phyloP scores from a whole-genome alignment of 768 basidiomycete species.

The Phallus indusiatus region DNA sequence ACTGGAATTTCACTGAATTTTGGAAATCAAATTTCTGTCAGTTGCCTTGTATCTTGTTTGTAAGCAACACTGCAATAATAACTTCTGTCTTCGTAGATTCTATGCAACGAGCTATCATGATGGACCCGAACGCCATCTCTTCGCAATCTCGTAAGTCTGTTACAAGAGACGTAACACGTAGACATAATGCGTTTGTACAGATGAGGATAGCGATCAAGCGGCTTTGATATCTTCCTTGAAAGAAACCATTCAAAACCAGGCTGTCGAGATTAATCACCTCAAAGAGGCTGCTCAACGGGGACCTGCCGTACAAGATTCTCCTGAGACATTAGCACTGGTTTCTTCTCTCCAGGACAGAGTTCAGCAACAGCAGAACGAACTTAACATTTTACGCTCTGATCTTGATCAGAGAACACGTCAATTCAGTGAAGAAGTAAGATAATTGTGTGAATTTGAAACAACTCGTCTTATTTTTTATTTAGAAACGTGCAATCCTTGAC shows the following conservation, averaged over 20 bases:
- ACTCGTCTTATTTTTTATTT: conserved; percentile 2
- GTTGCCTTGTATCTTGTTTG: conserved; percentile 20
- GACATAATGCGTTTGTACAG: conserved; percentile 22
- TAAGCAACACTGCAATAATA: background rate
- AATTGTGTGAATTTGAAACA: background rate
- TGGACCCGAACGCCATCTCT: conserved; percentile 57
- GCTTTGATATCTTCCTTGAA: conserved; percentile 80
- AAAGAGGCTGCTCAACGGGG: conserved; percentile 13
- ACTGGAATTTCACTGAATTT: conserved; percentile 97
- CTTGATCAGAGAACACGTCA: conserved; percentile 35
- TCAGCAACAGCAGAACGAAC: conserved; percentile 70
- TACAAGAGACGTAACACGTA: background rate
- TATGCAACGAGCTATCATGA: conserved; percentile 61
- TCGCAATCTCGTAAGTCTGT: conserved; percentile 45
- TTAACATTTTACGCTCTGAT: conserved; percentile 55
- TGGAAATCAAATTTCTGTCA: conserved; percentile 97
- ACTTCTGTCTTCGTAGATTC: conserved; percentile 39
- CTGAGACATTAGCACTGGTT: conserved; percentile 75
- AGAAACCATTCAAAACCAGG: conserved; percentile 74
- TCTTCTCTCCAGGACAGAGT: conserved; percentile 78
- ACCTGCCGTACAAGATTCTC: conserved; percentile 44
- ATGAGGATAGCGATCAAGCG: conserved; percentile 65
- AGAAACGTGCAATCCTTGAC: conserved; percentile 38
- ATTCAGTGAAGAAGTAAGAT: conserved; percentile 30
- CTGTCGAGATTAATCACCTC: conserved; percentile 63